These are phyloP conservation scores for Mycena sp. DNA, from an alignment of 1,284 basidiomycete species.

Conservation along the genomic window DNA sequence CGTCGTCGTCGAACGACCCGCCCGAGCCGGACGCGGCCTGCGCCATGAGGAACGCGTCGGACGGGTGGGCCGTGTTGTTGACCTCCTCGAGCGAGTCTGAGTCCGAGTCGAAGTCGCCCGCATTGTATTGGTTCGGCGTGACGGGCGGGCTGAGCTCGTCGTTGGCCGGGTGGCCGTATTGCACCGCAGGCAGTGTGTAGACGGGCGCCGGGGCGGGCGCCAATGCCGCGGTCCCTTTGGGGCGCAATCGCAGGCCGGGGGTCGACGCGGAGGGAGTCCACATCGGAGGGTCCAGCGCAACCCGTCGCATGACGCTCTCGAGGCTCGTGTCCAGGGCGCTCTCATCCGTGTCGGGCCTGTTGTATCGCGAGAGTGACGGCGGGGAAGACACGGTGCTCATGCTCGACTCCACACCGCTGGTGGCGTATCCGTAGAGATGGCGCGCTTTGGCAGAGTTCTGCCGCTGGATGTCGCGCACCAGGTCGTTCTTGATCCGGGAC, in stretches of 20 bases:
- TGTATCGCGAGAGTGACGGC: conserved; percentile 73
- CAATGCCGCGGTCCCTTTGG: conserved; percentile 26
- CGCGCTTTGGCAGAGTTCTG: conserved; percentile 41
- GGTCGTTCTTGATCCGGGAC: conserved; percentile 67
- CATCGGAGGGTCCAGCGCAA: conserved; percentile 51
- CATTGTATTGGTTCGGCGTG: conserved; percentile 33
- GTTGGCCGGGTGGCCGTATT: neutral
- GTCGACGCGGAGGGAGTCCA: conserved; percentile 25
- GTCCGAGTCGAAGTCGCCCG: conserved; percentile 48
- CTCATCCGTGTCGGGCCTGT: conserved; percentile 52
- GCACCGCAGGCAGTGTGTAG: conserved; percentile 4
- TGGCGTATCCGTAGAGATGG: conserved; percentile 33
- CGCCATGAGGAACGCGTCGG: neutral
- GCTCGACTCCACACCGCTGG: conserved; percentile 57
- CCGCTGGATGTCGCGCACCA: conserved; percentile 61
- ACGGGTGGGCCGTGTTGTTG: conserved; percentile 57
- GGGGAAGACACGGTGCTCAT: conserved; percentile 73
- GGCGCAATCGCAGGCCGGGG: conserved; percentile 24
- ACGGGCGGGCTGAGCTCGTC: conserved; percentile 11
- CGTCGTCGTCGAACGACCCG: conserved; percentile 23
- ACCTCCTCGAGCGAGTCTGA: conserved; percentile 61
- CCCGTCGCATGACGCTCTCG: conserved; percentile 62
- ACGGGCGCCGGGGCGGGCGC: neutral
- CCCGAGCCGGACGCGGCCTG: conserved; percentile 19
- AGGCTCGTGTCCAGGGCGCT: conserved; percentile 54